phyloP scores from a whole-genome alignment of 1,284 basidiomycete genomes.

The Tilletia walkeri region DNA sequence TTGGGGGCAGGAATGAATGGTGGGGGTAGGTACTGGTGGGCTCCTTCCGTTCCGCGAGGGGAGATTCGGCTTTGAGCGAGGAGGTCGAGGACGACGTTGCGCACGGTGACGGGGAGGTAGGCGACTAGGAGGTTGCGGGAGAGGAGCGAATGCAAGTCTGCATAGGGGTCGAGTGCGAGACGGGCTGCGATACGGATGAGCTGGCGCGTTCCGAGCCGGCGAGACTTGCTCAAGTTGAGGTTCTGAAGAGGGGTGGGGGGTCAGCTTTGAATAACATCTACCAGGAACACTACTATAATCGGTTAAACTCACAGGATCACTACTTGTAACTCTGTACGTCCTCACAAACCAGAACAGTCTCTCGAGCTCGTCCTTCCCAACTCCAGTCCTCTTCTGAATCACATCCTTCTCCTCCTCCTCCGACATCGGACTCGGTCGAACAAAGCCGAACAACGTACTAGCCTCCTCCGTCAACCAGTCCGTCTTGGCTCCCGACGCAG shows the following conservation, averaged over 20 bases:
- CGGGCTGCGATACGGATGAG: conserved; percentile 54
- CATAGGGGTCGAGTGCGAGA: conserved; percentile 46
- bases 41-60: conserved; percentile 46
- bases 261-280: neutral
- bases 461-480: conserved; percentile 56
- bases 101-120: conserved; percentile 55
- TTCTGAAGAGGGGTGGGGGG: conserved; percentile 18
- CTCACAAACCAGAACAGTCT: conserved; percentile 47
- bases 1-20: conserved; percentile 37
- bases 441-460: conserved; percentile 50
- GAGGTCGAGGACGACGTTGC: conserved; percentile 43
- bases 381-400: conserved; percentile 29
- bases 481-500: conserved; percentile 43
- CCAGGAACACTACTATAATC: neutral
- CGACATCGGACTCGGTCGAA: conserved; percentile 55
- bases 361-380: conserved; percentile 31
- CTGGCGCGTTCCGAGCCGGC: conserved; percentile 55
- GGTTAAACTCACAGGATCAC: conserved; percentile 30
- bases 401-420: conserved; percentile 50
- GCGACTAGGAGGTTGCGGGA: conserved; percentile 53
- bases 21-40: conserved; percentile 40
- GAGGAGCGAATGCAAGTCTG: conserved; percentile 47
- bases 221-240: conserved; percentile 50
- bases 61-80: conserved; percentile 45
- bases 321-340: conserved; percentile 46